Conservation (phyloP, 2,329 filamentous ascomycete species). For the Colletotrichum spinosum region DNA sequence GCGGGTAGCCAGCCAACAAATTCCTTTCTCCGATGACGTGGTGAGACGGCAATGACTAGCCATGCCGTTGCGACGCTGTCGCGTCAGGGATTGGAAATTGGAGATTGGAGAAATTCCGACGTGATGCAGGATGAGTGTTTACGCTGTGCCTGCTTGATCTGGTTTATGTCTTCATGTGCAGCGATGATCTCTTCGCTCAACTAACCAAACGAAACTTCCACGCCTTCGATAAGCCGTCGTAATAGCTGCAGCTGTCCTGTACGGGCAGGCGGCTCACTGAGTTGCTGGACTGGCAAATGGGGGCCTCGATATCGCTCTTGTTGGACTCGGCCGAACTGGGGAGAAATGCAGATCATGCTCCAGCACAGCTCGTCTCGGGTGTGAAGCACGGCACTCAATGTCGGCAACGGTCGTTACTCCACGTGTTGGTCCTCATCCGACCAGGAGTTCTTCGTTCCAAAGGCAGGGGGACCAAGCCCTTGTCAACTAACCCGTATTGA, state of each 20-base stretch:
- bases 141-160: conserved; percentile 6
- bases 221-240: not conserved
- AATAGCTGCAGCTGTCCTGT: not conserved
- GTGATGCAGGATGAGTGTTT: conserved; percentile 16
- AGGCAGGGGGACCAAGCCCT: not conserved
- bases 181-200: not conserved
- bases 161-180: not conserved
- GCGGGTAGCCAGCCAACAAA: conserved; percentile 10
- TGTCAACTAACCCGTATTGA: no score
- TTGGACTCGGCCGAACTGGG: conserved; percentile 13
- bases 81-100: conserved; percentile 9
- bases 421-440: conserved; percentile 2
- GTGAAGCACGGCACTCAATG: conserved; percentile 18
- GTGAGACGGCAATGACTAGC: conserved; percentile 15
- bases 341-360: conserved; percentile 15
- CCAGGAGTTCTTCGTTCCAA: not conserved
- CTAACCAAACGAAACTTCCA: not conserved
- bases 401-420: conserved; percentile 3
- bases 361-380: conserved; percentile 18
- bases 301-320: not conserved
- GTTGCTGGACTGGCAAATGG: not conserved
- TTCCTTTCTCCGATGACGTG: conserved; percentile 16
- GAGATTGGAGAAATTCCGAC: not conserved
- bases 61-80: conserved; percentile 7
- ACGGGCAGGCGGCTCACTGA: no score